Conservation (phyloP, 1,139 yeast species). For the Hanseniaspora sp. region DNA sequence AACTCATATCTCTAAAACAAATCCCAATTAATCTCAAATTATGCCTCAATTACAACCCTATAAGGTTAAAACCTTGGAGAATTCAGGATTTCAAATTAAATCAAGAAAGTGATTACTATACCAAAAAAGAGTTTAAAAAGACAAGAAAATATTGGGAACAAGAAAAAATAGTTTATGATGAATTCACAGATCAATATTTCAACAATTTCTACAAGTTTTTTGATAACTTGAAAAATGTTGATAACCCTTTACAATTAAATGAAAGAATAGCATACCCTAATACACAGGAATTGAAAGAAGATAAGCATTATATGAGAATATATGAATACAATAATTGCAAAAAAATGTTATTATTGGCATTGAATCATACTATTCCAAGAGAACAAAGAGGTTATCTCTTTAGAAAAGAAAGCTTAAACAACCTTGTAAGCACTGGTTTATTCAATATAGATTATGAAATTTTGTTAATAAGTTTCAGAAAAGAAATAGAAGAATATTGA, state of each 20-base stretch:
- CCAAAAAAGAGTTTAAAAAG: constrained; percentile 12
- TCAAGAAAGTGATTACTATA: constrained; percentile 17
- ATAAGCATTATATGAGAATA: background rate
- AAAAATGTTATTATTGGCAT: constrained; percentile 2
- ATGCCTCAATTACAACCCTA: constrained; percentile 28
- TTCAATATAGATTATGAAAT: background rate
- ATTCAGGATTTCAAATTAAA: constrained; percentile 29
- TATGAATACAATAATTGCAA: constrained; percentile 4
- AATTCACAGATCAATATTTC: background rate
- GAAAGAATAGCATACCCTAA: constrained; percentile 11
- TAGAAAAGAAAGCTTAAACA: background rate
- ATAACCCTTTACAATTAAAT: constrained; percentile 3
- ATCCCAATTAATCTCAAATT: background rate
- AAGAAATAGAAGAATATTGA: background rate
- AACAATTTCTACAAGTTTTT: background rate
- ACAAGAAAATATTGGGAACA: constrained; percentile 11
- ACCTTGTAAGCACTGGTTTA: background rate
- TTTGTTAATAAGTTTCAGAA: constrained; percentile 1
- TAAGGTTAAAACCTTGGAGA: constrained; percentile 29
- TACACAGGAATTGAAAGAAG: constrained; percentile 5
- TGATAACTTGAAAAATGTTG: constrained; percentile 9
- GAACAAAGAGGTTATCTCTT: constrained; percentile 5
- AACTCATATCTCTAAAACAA: constrained; percentile 7
- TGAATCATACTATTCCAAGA: background rate
- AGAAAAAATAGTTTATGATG: background rate